Percentiles rank a stretch among this genome's conserved stretches.
Evolutionary conservation across 176 grass and related monocot species (phyloP).

Genomic region (Metroxylon sagu): DNA sequence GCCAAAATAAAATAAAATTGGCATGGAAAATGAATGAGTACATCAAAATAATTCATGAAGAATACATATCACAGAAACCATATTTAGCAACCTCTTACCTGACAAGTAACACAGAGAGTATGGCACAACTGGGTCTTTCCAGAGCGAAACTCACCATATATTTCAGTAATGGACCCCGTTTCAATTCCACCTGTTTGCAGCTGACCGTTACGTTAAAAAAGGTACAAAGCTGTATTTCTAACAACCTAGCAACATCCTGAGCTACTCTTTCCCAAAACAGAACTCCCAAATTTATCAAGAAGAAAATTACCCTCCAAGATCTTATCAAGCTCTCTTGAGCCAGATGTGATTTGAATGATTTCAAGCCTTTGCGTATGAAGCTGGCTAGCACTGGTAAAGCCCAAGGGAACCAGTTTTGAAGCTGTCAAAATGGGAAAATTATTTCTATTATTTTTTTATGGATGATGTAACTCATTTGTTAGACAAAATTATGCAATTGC

Average conservation of each 20-base stretch:
- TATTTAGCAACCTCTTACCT: constrained; percentile 29
- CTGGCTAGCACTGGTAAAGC: constrained; percentile 88
- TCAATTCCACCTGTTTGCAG: constrained; percentile 67
- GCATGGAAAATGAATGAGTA: neutral
- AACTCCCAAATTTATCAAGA: neutral
- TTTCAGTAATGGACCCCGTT: constrained; percentile 93
- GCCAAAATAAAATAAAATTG: too few relatives aligned
- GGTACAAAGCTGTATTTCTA: too few relatives aligned
- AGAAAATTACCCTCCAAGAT: constrained; percentile 67
- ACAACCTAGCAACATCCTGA: neutral
- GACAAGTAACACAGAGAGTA: constrained; percentile 95
- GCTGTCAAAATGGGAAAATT: constrained; percentile 28
- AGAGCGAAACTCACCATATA: constrained; percentile 89
- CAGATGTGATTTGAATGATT: constrained; percentile 86
- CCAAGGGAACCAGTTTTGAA: constrained; percentile 83
- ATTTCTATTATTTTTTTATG: neutral
- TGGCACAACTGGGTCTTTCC: constrained; percentile 88
- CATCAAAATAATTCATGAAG: too few relatives aligned
- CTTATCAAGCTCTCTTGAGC: constrained; percentile 91
- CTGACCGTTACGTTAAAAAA: neutral
- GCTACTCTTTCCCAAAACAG: neutral
- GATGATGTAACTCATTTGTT: too few relatives aligned
- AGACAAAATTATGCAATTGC: too few relatives aligned
- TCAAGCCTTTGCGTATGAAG: constrained; percentile 90
- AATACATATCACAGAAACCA: too few relatives aligned